Evolutionary conservation across 2,329 filamentous ascomycete species (phyloP), one percentile per base, ranked within the genome.

Genomic region (Colletotrichum gloeosporioides): DNA sequence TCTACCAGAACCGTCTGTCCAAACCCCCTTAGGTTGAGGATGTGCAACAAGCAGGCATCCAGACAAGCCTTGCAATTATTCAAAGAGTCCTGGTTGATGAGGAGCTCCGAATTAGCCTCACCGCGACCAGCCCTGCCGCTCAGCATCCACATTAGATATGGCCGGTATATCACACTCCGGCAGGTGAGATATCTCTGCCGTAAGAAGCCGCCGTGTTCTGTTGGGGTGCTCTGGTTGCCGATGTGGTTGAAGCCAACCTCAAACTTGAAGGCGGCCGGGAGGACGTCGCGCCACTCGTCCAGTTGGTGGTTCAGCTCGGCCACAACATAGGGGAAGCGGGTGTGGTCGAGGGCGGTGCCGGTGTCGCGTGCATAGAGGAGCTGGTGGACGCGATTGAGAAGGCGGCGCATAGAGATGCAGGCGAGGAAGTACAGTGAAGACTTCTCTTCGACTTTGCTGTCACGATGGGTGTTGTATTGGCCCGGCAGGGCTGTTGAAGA

Each of bases 391-490:
- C 88, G 82, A 74, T 89, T 89, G 3, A 89, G 82, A 1, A 89
- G 82, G 2, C 87, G 83, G 0, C 88, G 82, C 84, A 89, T 89
- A 3, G 86, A 89, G 34, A 90, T 89, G 44, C 88, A 90, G 2
- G 89, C 89, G 3, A 90, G 82, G 66, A 90, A 89, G 78, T 90
- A 90, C 1, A 90, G 83, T 0, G 88, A 88, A 0, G 88, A 89
- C 39, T 88, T 84, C 77, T 90, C 87, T 69, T 87, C 85, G 3
- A 86, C 83, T 1, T 78, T 73, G 0, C 82, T 75, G 2, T 82
- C 82, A 2, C 80, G 77, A 66, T 90, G 89, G 0, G 88, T 89
- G 65, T 85, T 80, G 79, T 89, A 89, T 0, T 83, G 82, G 0
- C 88, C 87, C 0, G 89, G 88, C 0, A 90, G 81, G 0, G 87